Evolutionary conservation across 805 yeast species (phyloP), one percentile per base, ranked within the genome.

Genomic region (Saturnispora halmiae): DNA sequence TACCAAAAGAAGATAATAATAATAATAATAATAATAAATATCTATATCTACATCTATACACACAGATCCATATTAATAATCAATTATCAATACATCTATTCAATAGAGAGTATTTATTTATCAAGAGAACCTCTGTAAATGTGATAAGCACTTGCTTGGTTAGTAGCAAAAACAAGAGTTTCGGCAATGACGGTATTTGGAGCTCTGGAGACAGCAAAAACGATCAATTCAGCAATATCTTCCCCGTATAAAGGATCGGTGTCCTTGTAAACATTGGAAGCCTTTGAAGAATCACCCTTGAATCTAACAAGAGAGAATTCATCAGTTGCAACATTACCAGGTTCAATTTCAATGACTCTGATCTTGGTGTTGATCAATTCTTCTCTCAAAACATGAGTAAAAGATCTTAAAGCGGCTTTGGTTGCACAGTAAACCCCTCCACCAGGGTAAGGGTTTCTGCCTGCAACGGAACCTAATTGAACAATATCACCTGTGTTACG

Each of bases 61-160:
- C n/a, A n/a, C n/a, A n/a, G n/a, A n/a, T n/a, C n/a, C n/a, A n/a
- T n/a, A n/a, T n/a, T n/a, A n/a, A n/a, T n/a, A n/a, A n/a, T n/a
- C n/a, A n/a, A n/a, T n/a, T n/a, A n/a, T n/a, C n/a, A n/a, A n/a
- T n/a, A n/a, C n/a, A n/a, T n/a, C n/a, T n/a, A n/a, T 22, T 22
- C 6, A 22, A 22, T 22, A 22, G 26, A 33, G 13, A 15, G 19
- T 6, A 16, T 27, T 18, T 39, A 35, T 15, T 42, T 33, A 18
- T 47, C 48, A n/a, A 49, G 32, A 10, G 47, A 19, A 11, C 60
- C 63, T 43, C 60, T 52, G 66, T 78, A 67, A 27, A 80, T 60
- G 55, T 80, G 84, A 50, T 68, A 63, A 6, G 94, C 77, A 44
- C 83, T 72, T 4, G 94, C 95, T 67, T 88, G 96, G 65, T 82